Base-by-base conservation (phyloP, 352 stramenopile species). In the Globisporangium orthogonon region DNA sequence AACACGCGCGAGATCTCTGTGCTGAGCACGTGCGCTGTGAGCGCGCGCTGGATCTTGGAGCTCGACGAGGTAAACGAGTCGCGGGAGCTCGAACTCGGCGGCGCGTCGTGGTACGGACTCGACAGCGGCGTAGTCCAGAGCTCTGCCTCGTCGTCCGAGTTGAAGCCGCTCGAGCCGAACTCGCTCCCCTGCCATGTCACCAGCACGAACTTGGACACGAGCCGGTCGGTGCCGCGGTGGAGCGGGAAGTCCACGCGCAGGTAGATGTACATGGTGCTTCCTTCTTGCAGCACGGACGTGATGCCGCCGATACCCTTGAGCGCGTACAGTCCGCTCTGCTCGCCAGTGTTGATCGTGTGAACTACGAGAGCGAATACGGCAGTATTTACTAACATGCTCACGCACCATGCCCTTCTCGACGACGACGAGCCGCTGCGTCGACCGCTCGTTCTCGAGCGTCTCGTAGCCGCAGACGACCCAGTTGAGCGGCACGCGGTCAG, bases 181-280 rank as follows among this genome's bases (percentile, higher is more conserved):
- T 87, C 79, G 13, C 66, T 71, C 9, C 77, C 71, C 70, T 93
- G 82, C 80, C 83, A 95, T 51, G 86, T 95, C 43, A 95, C 78
- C 9, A 95, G 62, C 7, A 95, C 79, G 46, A 90, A 95, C 63
- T 95, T 95, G 23, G 84, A 91, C 40, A 95, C 81, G 55, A 91
- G 87, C 10, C 80, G 69, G 41, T 91, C 79, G n/a, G 77, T 89
- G 49, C 78, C 81, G 33, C 81, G 81, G 60, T 93, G 80, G 39
- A 95, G 63, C 17, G 83, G 83, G 35, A 95, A 76, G 60, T 95
- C 86, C 13, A 95, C 81, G n/a, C 84, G 82, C 9, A 95, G 63
- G 63, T 95, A 95, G 70, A 95, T 87, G 69, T 95, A 95, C 84
- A 94, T 94, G 15, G 84, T 92, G 48, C 67, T 76, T 13, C 76